Evolutionary conservation across 495 filamentous ascomycete species (phyloP).

Genomic region (Penicillium manginii): DNA sequence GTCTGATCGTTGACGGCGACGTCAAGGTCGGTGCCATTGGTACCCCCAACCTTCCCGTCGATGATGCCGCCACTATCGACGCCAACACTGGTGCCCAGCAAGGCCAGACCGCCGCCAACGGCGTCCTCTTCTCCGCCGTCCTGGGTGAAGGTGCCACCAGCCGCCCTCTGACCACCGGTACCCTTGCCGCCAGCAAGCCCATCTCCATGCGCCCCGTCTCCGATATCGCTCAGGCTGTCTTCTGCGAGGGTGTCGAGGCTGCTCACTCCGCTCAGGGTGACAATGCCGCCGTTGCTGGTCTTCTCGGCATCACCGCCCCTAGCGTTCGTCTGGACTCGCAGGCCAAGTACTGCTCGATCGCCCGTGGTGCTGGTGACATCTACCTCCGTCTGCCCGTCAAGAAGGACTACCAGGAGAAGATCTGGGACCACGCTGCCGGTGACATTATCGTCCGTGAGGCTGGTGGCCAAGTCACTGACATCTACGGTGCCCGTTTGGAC

Average conservation of each 20-base stretch:
- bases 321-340: constrained; percentile 96
- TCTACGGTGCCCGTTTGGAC: constrained; percentile 75
- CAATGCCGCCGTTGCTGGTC: constrained; percentile 79
- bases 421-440: constrained; percentile 99
- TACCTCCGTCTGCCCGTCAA: constrained; percentile 86
- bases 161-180: constrained; percentile 65
- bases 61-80: constrained; percentile 69
- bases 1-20: constrained; percentile 88
- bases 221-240: constrained; percentile 78
- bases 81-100: constrained; percentile 69
- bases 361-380: constrained; percentile 92
- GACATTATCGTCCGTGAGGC: constrained; percentile 94
- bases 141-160: constrained; percentile 75
- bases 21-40: constrained; percentile 93
- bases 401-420: constrained; percentile 94
- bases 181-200: constrained; percentile 58
- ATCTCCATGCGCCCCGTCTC: constrained; percentile 78
- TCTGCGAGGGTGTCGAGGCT: constrained; percentile 94
- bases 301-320: constrained; percentile 80
- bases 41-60: constrained; percentile 91
- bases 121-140: constrained; percentile 84
- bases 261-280: constrained; percentile 88
- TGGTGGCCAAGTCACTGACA: constrained; percentile 88
- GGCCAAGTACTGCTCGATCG: constrained; percentile 95
- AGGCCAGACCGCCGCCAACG: constrained; percentile 67